phyloP scores from a whole-genome alignment of 2,329 filamentous ascomycete genomes.

The Trichoderma sp. region DNA sequence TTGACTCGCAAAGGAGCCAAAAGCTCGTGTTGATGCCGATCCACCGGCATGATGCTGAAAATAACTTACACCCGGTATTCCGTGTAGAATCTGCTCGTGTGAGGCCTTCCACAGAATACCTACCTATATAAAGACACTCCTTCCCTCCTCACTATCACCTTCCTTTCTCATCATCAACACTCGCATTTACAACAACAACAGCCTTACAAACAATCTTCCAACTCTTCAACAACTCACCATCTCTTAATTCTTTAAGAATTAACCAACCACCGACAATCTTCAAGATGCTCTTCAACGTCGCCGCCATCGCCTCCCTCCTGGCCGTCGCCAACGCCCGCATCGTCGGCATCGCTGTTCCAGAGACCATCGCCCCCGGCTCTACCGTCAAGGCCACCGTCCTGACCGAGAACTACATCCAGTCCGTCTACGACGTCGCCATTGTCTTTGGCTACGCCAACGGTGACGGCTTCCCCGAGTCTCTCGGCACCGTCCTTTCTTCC shows the following conservation, averaged over 20 bases:
- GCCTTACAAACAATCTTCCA: not conserved
- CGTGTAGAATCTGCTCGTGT: not conserved
- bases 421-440: slow-evolving; percentile 44
- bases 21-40: slow-evolving; percentile 15
- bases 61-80: not conserved
- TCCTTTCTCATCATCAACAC: not conserved
- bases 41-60: not conserved
- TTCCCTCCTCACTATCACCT: not conserved
- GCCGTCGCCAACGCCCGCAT: slow-evolving; percentile 40
- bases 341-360: slow-evolving; percentile 42
- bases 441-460: slow-evolving; percentile 39
- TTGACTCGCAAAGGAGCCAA: not conserved
- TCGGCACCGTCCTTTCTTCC: slow-evolving; percentile 34
- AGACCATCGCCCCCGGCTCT: slow-evolving; percentile 39
- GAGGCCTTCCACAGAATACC: not conserved
- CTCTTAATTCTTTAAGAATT: not conserved
- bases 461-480: slow-evolving; percentile 27
- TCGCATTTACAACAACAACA: not conserved
- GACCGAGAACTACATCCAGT: slow-evolving; percentile 45
- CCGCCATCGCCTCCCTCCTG: slow-evolving; percentile 26
- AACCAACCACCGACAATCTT: not conserved
- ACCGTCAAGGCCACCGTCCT: slow-evolving; percentile 39
- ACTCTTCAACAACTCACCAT: not conserved
- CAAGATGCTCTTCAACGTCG: slow-evolving; percentile 27
- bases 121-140: not conserved